Conservation (phyloP, 345 rosid genomes). For the Eutrema yunnanense region DNA sequence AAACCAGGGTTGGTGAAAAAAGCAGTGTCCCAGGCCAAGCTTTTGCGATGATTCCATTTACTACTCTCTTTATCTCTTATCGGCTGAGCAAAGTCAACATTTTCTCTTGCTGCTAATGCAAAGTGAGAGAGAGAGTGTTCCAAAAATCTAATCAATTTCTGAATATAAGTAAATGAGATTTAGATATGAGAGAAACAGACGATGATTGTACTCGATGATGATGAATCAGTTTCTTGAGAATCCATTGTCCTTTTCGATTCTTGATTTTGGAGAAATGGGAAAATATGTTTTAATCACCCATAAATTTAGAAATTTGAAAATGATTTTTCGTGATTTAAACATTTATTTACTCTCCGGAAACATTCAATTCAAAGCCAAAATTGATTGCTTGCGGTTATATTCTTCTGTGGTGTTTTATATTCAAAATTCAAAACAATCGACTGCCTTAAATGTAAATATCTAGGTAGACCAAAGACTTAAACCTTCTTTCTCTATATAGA, state of each 20-base stretch:
- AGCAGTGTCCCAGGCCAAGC: conserved; percentile 75
- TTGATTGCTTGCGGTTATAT: neutral
- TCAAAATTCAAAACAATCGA: neutral
- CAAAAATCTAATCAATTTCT: neutral
- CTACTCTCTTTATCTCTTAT: neutral
- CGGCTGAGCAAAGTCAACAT: neutral
- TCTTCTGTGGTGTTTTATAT: neutral
- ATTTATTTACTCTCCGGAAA: neutral
- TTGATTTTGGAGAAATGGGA: neutral
- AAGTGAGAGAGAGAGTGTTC: neutral
- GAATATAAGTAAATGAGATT: too few relatives aligned
- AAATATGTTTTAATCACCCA: neutral
- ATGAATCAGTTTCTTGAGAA: conserved; percentile 11
- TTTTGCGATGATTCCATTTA: conserved; percentile 38
- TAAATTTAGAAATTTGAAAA: neutral
- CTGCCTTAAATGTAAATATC: neutral
- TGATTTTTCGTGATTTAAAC: conserved; percentile 1
- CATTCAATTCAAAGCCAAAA: neutral
- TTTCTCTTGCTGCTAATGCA: neutral
- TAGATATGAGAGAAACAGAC: neutral
- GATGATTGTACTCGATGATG: conserved; percentile 7
- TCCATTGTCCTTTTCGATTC: neutral
- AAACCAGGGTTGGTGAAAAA: conserved; percentile 59
- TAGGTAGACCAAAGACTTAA: neutral
- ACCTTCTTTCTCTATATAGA: neutral